Conservation (phyloP, 768 basidiomycete genomes). For the Suillus lakei region DNA sequence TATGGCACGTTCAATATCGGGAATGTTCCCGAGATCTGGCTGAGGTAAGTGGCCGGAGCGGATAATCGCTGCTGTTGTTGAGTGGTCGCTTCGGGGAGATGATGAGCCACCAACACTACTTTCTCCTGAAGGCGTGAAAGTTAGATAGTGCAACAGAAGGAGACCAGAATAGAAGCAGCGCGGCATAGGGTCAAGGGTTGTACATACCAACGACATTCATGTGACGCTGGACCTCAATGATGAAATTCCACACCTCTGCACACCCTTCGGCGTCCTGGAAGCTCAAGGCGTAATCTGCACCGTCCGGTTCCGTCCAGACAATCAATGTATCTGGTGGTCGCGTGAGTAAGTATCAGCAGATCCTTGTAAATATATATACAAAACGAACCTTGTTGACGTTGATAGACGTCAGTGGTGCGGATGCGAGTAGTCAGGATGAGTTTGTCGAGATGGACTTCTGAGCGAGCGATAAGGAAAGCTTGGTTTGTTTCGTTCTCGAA, state of each 20-base stretch:
- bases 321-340: slow-evolving; percentile 84
- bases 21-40: slow-evolving; percentile 78
- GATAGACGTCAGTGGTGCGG: slow-evolving; percentile 83
- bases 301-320: slow-evolving; percentile 97
- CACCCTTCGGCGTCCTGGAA: slow-evolving; percentile 98
- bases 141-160: slow-evolving; percentile 22
- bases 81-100: slow-evolving; percentile 66
- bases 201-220: slow-evolving; percentile 66
- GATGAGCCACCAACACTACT: slow-evolving; percentile 55
- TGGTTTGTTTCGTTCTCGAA: slow-evolving; percentile 77
- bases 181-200: slow-evolving; percentile 25
- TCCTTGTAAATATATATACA: slow-evolving; percentile 4
- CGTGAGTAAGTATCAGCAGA: slow-evolving; percentile 17
- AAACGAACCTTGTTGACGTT: slow-evolving; percentile 79
- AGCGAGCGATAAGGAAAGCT: slow-evolving; percentile 83
- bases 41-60: slow-evolving; percentile 75
- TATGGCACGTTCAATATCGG: slow-evolving; percentile 79
- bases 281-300: slow-evolving; percentile 93
- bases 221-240: slow-evolving; percentile 88
- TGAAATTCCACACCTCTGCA: slow-evolving; percentile 97
- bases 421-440: slow-evolving; percentile 83
- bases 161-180: slow-evolving; percentile 8
- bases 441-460: slow-evolving; percentile 72
- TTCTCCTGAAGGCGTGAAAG: slow-evolving; percentile 43
- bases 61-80: slow-evolving; percentile 67